phyloP scores from a whole-genome alignment of 2,329 filamentous ascomycete genomes.

The Diaporthe vaccinii region DNA sequence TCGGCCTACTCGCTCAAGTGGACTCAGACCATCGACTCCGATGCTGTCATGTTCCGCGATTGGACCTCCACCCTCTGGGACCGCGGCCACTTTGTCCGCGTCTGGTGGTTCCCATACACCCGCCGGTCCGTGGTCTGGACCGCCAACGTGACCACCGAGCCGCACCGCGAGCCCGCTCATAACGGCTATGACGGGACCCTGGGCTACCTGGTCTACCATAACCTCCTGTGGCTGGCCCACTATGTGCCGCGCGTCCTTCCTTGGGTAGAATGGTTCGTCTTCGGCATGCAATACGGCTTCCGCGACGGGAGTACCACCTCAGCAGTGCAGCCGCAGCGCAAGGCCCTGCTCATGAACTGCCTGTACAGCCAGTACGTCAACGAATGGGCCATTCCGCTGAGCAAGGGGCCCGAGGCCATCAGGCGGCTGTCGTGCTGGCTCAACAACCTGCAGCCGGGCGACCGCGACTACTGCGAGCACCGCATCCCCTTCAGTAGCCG shows the following conservation, averaged over 20 bases:
- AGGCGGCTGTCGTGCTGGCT: conserved; percentile 89
- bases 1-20: conserved; percentile 88
- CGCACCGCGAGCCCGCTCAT: conserved; percentile 68
- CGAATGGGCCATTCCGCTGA: conserved; percentile 93
- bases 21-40: conserved; percentile 82
- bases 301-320: conserved; percentile 74
- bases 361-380: conserved; percentile 99
- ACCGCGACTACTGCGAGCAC: conserved; percentile 69
- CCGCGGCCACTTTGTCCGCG: conserved; percentile 87
- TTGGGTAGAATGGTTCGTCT: conserved; percentile 95
- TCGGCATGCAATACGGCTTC: conserved; percentile 98
- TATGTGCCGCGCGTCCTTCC: conserved; percentile 85
- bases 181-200: conserved; percentile 86
- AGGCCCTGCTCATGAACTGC: conserved; percentile 94
- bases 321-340: conserved; percentile 84
- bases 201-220: conserved; percentile 93
- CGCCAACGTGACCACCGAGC: conserved; percentile 81
- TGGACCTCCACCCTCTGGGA: conserved; percentile 87
- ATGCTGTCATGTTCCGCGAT: conserved; percentile 75
- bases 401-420: conserved; percentile 89
- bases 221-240: conserved; percentile 84
- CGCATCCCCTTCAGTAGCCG: conserved; percentile 78
- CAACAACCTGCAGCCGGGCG: conserved; percentile 70
- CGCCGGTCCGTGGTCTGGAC: conserved; percentile 90
- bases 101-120: conserved; percentile 98